phyloP scores from a whole-genome alignment of 2,329 filamentous ascomycete genomes.

The Juglanconis sp. region DNA sequence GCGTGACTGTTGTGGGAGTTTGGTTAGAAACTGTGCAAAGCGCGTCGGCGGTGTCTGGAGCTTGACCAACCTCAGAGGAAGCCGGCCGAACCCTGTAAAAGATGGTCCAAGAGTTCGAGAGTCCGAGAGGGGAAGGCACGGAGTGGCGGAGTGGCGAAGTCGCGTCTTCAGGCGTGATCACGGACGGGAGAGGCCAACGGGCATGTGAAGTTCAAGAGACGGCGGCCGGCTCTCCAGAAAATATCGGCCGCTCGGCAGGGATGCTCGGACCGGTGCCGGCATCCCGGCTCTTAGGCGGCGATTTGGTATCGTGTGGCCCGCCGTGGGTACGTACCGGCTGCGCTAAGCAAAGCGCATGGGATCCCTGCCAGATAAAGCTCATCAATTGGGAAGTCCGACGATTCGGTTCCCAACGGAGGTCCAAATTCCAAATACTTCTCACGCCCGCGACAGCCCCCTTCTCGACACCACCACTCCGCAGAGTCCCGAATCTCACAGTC shows the following conservation, averaged over 20 bases:
- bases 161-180: not conserved
- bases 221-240: slow-evolving; percentile 4
- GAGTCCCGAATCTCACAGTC: slow-evolving; percentile 24
- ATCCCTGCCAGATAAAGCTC: slow-evolving; percentile 12
- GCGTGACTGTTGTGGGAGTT: not conserved
- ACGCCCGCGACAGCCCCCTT: slow-evolving; percentile 1
- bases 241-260: not conserved
- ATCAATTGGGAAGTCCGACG: slow-evolving; percentile 14
- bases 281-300: not conserved
- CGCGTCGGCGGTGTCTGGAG: not conserved
- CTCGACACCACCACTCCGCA: slow-evolving; percentile 4
- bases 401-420: slow-evolving; percentile 17
- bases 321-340: no score
- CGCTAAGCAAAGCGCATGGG: not conserved
- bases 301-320: no score
- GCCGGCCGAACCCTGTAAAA: not conserved
- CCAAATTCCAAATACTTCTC: slow-evolving; percentile 16
- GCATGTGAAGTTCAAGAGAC: slow-evolving; percentile 2
- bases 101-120: not conserved
- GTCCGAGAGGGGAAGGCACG: no score
- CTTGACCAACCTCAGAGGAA: not conserved
- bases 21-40: not conserved
- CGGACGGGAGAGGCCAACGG: not conserved
- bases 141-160: not conserved
- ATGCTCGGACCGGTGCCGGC: slow-evolving; percentile 6